Evolutionary conservation across 108 stramenopile genomes (phyloP).

Genomic region (Asterionellopsis glacialis): DNA sequence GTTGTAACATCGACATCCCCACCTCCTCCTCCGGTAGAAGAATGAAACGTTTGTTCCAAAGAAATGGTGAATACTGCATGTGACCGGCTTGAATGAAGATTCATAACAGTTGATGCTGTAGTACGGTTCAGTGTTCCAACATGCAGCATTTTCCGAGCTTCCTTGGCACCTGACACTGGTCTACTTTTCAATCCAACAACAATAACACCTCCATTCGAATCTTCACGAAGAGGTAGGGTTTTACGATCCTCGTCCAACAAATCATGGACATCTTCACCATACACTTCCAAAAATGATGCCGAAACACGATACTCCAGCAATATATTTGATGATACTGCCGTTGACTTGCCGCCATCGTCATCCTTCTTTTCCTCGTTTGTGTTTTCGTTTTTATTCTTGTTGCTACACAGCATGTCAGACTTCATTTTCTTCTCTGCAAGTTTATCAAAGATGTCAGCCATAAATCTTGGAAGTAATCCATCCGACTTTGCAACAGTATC

Average conservation of each 20-base stretch:
- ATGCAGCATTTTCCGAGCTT: slow-evolving; percentile 70
- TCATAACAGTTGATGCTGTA: slow-evolving; percentile 92
- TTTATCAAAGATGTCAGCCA: slow-evolving; percentile 76
- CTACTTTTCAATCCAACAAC: slow-evolving; percentile 52
- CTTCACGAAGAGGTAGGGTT: slow-evolving; percentile 77
- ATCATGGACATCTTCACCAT: slow-evolving; percentile 92
- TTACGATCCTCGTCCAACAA: slow-evolving; percentile 59
- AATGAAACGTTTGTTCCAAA: slow-evolving; percentile 45
- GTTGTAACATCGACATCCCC: slow-evolving; percentile 63
- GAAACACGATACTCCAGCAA: slow-evolving; percentile 51
- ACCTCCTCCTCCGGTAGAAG: slow-evolving; percentile 5
- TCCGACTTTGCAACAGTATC: no score
- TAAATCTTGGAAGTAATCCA: slow-evolving; percentile 88
- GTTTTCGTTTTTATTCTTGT: background rate
- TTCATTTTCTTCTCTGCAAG: slow-evolving; percentile 39
- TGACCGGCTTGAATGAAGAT: slow-evolving; percentile 72
- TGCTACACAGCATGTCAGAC: slow-evolving; percentile 11
- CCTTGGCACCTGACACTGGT: slow-evolving; percentile 35
- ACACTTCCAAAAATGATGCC: slow-evolving; percentile 91
- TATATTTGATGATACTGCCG: background rate
- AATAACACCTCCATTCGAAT: slow-evolving; percentile 61
- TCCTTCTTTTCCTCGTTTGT: background rate
- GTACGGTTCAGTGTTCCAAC: slow-evolving; percentile 88
- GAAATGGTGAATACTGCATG: slow-evolving; percentile 81
- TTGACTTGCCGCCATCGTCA: background rate